phyloP scores from a whole-genome alignment of 1,284 basidiomycete genomes.

The Puccinia novopanici region DNA sequence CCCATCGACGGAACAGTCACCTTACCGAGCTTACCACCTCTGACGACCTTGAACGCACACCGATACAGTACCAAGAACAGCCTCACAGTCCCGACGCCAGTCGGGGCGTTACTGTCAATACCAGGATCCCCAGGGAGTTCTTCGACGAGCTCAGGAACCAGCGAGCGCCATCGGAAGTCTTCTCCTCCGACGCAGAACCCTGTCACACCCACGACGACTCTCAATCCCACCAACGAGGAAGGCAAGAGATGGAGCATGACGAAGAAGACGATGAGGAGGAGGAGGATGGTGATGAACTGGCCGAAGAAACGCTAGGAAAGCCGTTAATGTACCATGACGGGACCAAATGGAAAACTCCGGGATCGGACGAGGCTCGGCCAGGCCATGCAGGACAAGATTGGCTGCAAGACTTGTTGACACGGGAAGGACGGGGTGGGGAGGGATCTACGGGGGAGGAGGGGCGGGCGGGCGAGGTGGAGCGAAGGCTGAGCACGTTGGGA shows the following conservation, averaged over 20 bases:
- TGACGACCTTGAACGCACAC: constrained; percentile 4
- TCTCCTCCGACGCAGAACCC: constrained; percentile 18
- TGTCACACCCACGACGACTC: constrained; percentile 1
- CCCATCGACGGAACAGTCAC: constrained; percentile 14
- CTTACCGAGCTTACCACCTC: constrained; percentile 25
- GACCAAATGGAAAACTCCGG: constrained; percentile 24
- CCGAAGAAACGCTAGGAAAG: constrained; percentile 4
- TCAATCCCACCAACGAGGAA: background rate
- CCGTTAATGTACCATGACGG: constrained; percentile 47
- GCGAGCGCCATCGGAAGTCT: constrained; percentile 26
- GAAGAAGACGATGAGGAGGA: background rate
- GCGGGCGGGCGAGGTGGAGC: background rate
- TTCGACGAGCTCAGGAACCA: background rate
- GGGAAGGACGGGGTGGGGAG: background rate
- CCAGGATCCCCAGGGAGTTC: background rate
- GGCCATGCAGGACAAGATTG: background rate
- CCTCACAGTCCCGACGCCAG: background rate
- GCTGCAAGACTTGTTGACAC: background rate
- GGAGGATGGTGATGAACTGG: constrained; percentile 12
- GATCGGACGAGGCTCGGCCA: background rate
- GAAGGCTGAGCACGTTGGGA: background rate
- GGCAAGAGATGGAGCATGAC: background rate
- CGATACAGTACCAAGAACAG: background rate
- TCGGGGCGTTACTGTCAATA: background rate
- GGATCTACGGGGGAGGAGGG: background rate